These are phyloP conservation scores for Gleditsia sinensis DNA, from an alignment of 306 rosid genomes.

Conservation along the genomic window DNA sequence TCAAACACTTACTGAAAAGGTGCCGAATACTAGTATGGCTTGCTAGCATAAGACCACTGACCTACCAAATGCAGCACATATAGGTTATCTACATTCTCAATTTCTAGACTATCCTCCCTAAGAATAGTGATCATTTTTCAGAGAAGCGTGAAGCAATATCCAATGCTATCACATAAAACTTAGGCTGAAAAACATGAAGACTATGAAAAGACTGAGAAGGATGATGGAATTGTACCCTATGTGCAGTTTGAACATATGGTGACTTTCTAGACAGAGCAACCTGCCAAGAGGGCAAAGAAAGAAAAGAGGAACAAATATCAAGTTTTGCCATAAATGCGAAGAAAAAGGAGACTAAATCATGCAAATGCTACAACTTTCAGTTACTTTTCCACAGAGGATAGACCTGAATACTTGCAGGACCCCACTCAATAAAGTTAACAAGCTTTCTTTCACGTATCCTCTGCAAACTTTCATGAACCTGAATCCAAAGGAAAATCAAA, in stretches of 20 bases:
- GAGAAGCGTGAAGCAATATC: not conserved
- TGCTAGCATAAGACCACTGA: constrained; percentile 97
- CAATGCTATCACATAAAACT: constrained; percentile 24
- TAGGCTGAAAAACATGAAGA: constrained; percentile 1
- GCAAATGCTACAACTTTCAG: constrained; percentile 19
- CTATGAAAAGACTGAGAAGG: constrained; percentile 1
- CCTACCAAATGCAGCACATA: constrained; percentile 54
- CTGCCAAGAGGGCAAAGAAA: constrained; percentile 39
- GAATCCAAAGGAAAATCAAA: constrained; percentile 37
- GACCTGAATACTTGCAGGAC: constrained; percentile 99
- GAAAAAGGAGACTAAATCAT: constrained; percentile 16
- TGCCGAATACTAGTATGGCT: constrained; percentile 98
- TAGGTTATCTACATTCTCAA: constrained; percentile 25
- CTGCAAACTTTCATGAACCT: constrained; percentile 99
- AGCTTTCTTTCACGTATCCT: constrained; percentile 98
- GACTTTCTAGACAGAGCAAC: constrained; percentile 97
- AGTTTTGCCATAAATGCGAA: constrained; percentile 6
- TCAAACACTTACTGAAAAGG: constrained; percentile 93
- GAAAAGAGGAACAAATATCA: not conserved
- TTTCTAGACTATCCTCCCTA: not conserved
- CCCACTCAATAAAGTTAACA: constrained; percentile 98
- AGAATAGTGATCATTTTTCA: not conserved
- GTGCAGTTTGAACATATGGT: constrained; percentile 95
- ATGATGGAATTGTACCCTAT: constrained; percentile 58
- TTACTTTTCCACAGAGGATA: constrained; percentile 30